These are phyloP conservation scores for Chimonanthus salicifolius DNA, from an alignment of 164 flowering plant species.

Conservation along the genomic window DNA sequence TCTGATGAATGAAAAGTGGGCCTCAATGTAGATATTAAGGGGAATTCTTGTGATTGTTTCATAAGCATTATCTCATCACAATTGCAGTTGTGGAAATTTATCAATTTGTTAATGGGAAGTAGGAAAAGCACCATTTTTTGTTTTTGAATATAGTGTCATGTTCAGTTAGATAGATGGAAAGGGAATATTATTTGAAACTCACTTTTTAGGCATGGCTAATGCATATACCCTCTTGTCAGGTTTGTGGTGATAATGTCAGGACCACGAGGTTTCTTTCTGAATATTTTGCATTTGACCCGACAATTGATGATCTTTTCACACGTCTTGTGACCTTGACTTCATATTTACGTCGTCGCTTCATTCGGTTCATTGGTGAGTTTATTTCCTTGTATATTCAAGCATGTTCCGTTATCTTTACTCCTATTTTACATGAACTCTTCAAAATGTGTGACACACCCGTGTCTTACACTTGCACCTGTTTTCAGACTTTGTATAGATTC, in stretches of 20 bases:
- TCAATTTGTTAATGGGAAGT: too few species aligned
- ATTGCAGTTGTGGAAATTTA: too few species aligned
- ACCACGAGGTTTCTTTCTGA: conserved; percentile 17
- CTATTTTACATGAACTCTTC: background rate
- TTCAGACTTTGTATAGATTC: background rate
- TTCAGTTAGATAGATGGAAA: too few species aligned
- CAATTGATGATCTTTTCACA: conserved; percentile 46
- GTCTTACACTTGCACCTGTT: background rate
- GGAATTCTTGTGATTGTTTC: background rate
- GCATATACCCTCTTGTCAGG: conserved; percentile 26
- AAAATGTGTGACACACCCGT: too few species aligned
- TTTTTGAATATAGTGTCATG: background rate
- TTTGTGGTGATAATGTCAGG: conserved; percentile 19
- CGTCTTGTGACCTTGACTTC: conserved; percentile 47
- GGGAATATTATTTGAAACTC: background rate
- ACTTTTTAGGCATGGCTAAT: conserved; percentile 13
- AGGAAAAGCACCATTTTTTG: background rate
- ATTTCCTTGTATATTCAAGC: background rate
- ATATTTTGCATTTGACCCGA: conserved; percentile 21
- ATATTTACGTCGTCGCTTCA: conserved; percentile 36
- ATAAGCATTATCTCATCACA: too few species aligned
- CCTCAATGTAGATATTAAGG: background rate
- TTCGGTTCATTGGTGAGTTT: conserved; percentile 59
- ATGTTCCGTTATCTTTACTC: background rate
- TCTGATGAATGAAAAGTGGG: background rate